phyloP scores from a whole-genome alignment of 768 basidiomycete species.

The Psilocybe azurescens region DNA sequence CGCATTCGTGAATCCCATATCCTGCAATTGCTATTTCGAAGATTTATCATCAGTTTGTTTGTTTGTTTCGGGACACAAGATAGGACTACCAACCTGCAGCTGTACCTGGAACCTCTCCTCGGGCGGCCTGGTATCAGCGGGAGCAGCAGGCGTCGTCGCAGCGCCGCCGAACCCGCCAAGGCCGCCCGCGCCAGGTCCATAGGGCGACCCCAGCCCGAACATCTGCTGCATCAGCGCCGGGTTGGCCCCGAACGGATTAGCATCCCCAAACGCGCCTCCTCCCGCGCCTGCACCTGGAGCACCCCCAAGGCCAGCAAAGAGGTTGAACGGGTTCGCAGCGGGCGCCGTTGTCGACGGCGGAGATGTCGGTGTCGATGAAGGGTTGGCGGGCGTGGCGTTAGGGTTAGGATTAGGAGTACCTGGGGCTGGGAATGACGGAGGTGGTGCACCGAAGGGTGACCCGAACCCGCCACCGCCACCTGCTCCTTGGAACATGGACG shows the following conservation, averaged over 20 bases:
- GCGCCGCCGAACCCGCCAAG: conserved; percentile 29
- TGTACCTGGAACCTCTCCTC: conserved; percentile 95
- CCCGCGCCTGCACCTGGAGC: conserved; percentile 24
- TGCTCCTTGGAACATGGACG: conserved; percentile 51
- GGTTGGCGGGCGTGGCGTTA: conserved; percentile 25
- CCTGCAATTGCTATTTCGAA: conserved; percentile 77
- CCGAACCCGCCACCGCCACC: conserved; percentile 41
- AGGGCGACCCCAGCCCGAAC: conserved; percentile 34
- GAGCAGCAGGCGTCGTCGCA: conserved; percentile 43
- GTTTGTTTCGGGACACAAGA: no score
- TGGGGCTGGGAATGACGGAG: conserved; percentile 58
- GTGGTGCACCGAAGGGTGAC: conserved; percentile 25
- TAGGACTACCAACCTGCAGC: conserved; percentile 59
- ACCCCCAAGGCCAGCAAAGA: conserved; percentile 24
- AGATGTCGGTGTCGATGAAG: conserved; percentile 11
- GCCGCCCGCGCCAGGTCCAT: conserved; percentile 31
- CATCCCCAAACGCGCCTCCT: conserved; percentile 27
- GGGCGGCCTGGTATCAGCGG: conserved; percentile 74
- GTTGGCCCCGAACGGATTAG: conserved; percentile 40
- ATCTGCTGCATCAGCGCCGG: conserved; percentile 53
- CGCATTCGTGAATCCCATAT: conserved; percentile 94
- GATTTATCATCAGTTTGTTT: background rate
- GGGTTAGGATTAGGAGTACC: conserved; percentile 42
- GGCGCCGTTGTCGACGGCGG: conserved; percentile 24
- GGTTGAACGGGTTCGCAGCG: conserved; percentile 27